Conservation (phyloP, 352 stramenopile species). For the Phytophthora fragariaefolia region DNA sequence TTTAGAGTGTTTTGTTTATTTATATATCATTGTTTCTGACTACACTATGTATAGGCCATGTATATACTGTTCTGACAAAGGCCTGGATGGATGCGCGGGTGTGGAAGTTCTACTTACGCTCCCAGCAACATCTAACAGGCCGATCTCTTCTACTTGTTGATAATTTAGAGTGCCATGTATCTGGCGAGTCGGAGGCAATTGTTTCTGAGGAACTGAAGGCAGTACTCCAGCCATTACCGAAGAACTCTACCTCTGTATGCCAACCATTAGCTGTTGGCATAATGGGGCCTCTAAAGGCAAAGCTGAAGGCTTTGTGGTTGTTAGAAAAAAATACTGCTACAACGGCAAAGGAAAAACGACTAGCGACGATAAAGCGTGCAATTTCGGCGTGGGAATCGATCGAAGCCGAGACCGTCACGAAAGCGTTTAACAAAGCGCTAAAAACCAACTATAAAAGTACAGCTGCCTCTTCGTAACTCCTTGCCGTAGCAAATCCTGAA, state of each 20-base stretch:
- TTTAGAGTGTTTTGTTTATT: too few relatives aligned
- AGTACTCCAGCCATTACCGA: not conserved
- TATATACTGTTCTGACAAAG: conserved; percentile 12
- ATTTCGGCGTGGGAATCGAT: not conserved
- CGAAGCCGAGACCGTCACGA: too few relatives aligned
- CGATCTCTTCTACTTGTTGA: not conserved
- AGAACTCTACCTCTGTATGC: not conserved
- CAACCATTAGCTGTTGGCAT: not conserved
- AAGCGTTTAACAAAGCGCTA: not conserved
- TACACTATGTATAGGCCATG: conserved; percentile 2
- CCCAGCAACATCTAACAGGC: not conserved
- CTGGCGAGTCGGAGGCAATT: not conserved
- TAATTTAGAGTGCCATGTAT: not conserved
- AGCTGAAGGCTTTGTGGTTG: too few relatives aligned
- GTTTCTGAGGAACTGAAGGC: not conserved
- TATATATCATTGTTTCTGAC: too few relatives aligned
- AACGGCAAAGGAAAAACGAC: not conserved
- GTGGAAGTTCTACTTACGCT: conserved; percentile 6
- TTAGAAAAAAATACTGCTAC: not conserved
- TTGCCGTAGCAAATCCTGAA: not conserved
- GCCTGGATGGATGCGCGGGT: conserved; percentile 11
- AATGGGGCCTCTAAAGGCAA: not conserved
- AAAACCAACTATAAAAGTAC: not conserved
- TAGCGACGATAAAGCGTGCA: not conserved
- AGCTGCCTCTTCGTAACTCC: not conserved